Evolutionary conservation across 139 green algal species (phyloP).

Genomic region (Diplosphaera chodatii): DNA sequence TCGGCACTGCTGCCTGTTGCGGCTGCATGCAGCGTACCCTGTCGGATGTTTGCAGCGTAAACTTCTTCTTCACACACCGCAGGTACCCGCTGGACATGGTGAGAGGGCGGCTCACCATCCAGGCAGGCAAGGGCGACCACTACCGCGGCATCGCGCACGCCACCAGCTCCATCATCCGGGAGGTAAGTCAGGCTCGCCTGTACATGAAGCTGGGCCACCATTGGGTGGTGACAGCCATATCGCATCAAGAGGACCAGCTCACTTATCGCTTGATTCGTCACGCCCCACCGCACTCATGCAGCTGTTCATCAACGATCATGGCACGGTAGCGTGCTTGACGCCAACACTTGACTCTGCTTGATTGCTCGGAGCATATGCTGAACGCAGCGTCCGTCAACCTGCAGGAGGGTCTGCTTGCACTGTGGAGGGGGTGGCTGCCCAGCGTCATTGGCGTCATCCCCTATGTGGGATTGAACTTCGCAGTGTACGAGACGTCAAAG

Average conservation of each 20-base stretch:
- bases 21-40: too few species aligned
- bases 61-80: too few species aligned
- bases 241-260: too few species aligned
- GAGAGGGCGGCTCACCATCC: conserved; percentile 78
- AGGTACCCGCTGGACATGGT: conserved; percentile 98
- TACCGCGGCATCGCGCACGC: conserved; percentile 92
- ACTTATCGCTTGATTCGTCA: too few species aligned
- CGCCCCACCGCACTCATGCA: too few species aligned
- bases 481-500: conserved; percentile 96
- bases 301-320: too few species aligned
- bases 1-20: too few species aligned
- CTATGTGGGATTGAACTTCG: conserved; percentile 98
- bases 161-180: conserved; percentile 56
- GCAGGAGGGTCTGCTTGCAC: conserved; percentile 81
- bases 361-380: too few species aligned
- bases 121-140: conserved; percentile 40
- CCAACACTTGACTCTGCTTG: too few species aligned
- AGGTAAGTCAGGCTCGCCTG: conserved; percentile 31
- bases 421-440: conserved; percentile 96
- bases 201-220: neutral
- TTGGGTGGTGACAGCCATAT: too few species aligned
- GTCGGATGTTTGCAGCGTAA: too few species aligned
- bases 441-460: conserved; percentile 95
- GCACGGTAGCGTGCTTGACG: too few species aligned
- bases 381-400: neutral